Conservation (phyloP, 2,329 filamentous ascomycete genomes). For the Ceratocystis alfenasii region DNA sequence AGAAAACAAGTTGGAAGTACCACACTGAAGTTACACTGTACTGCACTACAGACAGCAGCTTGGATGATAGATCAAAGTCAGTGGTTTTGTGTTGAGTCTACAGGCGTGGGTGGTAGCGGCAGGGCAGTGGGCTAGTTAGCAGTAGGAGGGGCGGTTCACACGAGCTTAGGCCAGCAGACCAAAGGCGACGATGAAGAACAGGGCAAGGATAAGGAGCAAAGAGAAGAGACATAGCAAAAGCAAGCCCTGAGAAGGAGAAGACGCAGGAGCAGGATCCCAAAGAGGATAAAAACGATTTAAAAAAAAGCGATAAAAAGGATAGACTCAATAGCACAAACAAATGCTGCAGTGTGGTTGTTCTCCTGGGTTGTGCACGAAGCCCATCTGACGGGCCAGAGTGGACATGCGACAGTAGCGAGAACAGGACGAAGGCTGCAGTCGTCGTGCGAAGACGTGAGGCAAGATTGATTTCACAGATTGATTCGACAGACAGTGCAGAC, state of each 20-base stretch:
- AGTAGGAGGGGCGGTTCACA: not conserved
- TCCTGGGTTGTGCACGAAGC: not conserved
- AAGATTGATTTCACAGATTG: not conserved
- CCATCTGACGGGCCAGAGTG: too few relatives aligned
- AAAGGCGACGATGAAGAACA: not conserved
- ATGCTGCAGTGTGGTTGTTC: not conserved
- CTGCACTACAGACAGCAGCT: not conserved
- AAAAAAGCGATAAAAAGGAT: slow-evolving; percentile 7
- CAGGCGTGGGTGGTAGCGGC: not conserved
- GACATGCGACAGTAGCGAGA: not conserved
- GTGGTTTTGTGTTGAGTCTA: not conserved
- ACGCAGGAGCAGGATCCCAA: too few relatives aligned
- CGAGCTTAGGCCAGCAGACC: not conserved
- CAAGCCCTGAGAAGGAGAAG: not conserved
- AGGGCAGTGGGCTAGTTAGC: not conserved
- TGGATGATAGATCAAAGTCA: not conserved
- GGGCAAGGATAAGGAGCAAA: not conserved
- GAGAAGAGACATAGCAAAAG: not conserved
- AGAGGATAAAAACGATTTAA: not conserved
- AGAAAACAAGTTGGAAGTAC: not conserved
- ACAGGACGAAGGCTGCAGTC: not conserved
- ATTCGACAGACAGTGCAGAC: too few relatives aligned
- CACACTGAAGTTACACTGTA: not conserved
- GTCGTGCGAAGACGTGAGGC: not conserved
- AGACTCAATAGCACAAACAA: not conserved